phyloP scores from a whole-genome alignment of 2,329 filamentous ascomycete genomes.

The Claviceps sp. region DNA sequence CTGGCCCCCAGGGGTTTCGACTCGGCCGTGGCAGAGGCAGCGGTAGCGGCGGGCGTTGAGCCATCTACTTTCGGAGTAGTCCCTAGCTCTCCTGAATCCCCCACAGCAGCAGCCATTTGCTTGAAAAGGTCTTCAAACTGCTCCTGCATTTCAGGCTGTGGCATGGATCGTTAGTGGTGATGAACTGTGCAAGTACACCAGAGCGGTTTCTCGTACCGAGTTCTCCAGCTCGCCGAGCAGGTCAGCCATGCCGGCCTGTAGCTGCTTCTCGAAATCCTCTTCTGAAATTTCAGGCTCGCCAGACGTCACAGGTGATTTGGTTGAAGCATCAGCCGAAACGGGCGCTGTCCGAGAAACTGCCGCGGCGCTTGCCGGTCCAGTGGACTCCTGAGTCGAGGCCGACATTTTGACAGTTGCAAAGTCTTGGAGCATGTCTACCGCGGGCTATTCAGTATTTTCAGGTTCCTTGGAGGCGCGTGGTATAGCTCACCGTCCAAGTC shows the following conservation, averaged over 20 bases:
- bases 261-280: slow-evolving; percentile 67
- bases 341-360: slow-evolving; percentile 21
- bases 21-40: slow-evolving; percentile 10
- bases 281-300: slow-evolving; percentile 40
- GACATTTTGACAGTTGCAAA: slow-evolving; percentile 55
- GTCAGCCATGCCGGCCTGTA: slow-evolving; percentile 84
- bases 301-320: slow-evolving; percentile 10
- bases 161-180: not conserved
- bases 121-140: slow-evolving; percentile 71
- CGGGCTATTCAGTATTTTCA: slow-evolving; percentile 3
- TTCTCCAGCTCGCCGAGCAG: slow-evolving; percentile 59
- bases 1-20: slow-evolving; percentile 22
- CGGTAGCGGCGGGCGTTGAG: not conserved
- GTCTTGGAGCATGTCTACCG: slow-evolving; percentile 76
- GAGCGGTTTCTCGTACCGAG: slow-evolving; percentile 28
- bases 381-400: slow-evolving; percentile 4
- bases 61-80: slow-evolving; percentile 2
- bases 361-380: slow-evolving; percentile 12
- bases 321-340: slow-evolving; percentile 16
- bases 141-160: slow-evolving; percentile 56
- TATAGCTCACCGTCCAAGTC: slow-evolving; percentile 64
- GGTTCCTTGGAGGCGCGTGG: not conserved
- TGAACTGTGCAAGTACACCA: not conserved
- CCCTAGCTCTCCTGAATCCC: slow-evolving; percentile 5
- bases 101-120: slow-evolving; percentile 44